A percentile compares a stretch with the other conserved stretches of the same genome.
phyloP scores from a whole-genome alignment of 2,329 filamentous ascomycete species.

The Diaporthe aspalathi region DNA sequence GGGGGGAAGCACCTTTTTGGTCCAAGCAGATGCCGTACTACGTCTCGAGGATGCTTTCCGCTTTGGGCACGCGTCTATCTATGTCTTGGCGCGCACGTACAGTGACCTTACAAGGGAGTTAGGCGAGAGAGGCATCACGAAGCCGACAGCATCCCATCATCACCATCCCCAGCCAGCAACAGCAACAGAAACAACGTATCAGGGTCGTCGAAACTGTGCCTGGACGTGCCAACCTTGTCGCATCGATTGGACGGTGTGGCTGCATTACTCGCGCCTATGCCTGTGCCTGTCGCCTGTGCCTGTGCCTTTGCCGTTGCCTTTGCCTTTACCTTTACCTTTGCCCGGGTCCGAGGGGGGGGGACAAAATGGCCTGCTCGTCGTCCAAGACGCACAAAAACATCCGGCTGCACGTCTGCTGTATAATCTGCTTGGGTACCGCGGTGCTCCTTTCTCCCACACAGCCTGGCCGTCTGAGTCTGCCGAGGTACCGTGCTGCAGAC shows the following conservation, averaged over 20 bases:
- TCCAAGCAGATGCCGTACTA: not conserved
- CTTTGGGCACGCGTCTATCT: conserved; percentile 12
- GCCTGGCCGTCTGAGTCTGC: conserved; percentile 3
- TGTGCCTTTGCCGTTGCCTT: too few relatives aligned
- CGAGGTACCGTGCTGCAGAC: not conserved
- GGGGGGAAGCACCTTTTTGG: not conserved
- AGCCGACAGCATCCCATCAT: conserved; percentile 3
- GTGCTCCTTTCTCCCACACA: too few relatives aligned
- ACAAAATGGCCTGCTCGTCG: not conserved
- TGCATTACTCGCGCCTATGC: conserved; percentile 28
- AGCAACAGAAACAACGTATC: not conserved
- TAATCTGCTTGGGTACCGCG: not conserved
- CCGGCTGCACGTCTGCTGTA: too few relatives aligned
- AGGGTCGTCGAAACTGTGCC: not conserved
- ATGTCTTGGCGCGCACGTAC: not conserved
- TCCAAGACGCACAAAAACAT: not conserved
- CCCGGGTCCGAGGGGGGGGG: too few relatives aligned
- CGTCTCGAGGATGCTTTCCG: conserved; percentile 23
- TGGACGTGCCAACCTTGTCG: conserved; percentile 14
- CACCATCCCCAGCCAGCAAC: not conserved
- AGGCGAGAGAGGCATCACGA: not conserved
- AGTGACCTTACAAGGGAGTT: not conserved
- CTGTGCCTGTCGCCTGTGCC: too few relatives aligned
- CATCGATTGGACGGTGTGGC: conserved; percentile 20
- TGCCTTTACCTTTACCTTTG: too few relatives aligned